Conservation (phyloP, 192 early-diverging fungal species). For the Gamsiella multidivaricata region DNA sequence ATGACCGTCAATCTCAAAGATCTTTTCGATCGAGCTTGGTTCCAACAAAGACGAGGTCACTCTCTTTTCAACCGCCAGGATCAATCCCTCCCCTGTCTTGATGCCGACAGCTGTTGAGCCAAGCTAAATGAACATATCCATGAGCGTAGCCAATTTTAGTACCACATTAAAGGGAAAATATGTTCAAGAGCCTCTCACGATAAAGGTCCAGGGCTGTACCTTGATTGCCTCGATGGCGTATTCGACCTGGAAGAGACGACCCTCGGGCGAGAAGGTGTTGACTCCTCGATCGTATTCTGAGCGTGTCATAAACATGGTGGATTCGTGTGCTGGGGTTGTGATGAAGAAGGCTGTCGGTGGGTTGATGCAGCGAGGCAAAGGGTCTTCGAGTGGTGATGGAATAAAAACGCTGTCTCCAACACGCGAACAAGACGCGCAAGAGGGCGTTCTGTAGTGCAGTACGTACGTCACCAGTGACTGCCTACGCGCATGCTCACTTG, state of each 20-base stretch:
- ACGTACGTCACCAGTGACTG: constrained; percentile 15
- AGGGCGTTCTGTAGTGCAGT: not conserved
- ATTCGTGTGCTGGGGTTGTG: not conserved
- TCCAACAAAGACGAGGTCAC: constrained; percentile 94
- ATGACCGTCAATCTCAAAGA: constrained; percentile 95
- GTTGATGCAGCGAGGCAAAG: not conserved
- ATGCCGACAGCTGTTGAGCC: constrained; percentile 98
- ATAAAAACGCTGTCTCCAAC: not conserved
- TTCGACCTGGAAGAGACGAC: constrained; percentile 99
- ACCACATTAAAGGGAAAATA: not conserved
- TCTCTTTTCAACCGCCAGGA: constrained; percentile 97
- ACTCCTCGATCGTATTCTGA: constrained; percentile 99
- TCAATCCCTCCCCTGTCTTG: constrained; percentile 92
- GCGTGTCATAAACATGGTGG: constrained; percentile 76
- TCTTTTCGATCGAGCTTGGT: constrained; percentile 96
- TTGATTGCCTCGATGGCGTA: constrained; percentile 99
- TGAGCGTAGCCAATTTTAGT: no score
- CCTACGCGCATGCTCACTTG: no score
- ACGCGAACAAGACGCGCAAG: constrained; percentile 12
- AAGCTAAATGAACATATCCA: constrained; percentile 71
- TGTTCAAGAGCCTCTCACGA: not conserved
- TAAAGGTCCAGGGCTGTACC: constrained; percentile 64
- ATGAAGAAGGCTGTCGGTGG: not conserved
- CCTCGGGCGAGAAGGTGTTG: constrained; percentile 99
- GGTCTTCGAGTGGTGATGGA: not conserved